Base-by-base conservation (phyloP, 352 stramenopile genomes). In the Aphanomyces astaci region DNA sequence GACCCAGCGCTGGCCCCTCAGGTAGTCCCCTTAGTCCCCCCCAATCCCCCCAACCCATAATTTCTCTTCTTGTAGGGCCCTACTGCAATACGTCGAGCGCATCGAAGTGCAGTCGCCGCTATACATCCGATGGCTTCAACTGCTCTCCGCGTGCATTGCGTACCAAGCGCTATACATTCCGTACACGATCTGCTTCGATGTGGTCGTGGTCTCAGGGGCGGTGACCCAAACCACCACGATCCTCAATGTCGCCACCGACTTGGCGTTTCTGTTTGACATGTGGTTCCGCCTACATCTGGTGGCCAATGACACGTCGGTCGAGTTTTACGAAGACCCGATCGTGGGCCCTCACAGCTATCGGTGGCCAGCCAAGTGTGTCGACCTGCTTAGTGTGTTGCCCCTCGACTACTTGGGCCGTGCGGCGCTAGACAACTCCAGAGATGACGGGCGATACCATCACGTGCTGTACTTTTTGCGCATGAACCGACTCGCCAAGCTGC, bases 61-160 rank as follows among this genome's bases (percentile, higher is more conserved):
- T n/a, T n/a, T n/a, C n/a, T n/a, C n/a, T n/a, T n/a, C n/a, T 82
- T 48, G 80, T 90, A 67, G 81, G 80, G 2, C 81, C 81, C 48
- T 57, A 31, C 13, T 30, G 3, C 22, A 33, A 65, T 1, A 25
- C 55, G 0, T 65, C 87, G 1, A 78, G 17, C 84, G 80, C 0
- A 71, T 71, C 15, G 9, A 67, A 15, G 55, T 66, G 19, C 55
- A 71, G n/a, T 59, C 60, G 15, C n/a, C 46, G 28, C n/a, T 71
- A 9, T 66, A 71, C 36, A 39, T 28, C 11, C 53, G 28, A 2
- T 70, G 40, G n/a, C 28, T 63, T 7, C 27, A 43, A 22, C n/a
- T 63, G 4, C n/a, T 70, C 3, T 60, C n/a, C 10, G 17, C 15
- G 9, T 54, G n/a, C 27, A 63, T 63, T 52, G 28, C 79, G 27